Percentiles rank a stretch among this genome's conserved stretches.
These are phyloP conservation scores for Trebouxia sp. DNA, from an alignment of 139 green algal genomes.

Conservation along the genomic window DNA sequence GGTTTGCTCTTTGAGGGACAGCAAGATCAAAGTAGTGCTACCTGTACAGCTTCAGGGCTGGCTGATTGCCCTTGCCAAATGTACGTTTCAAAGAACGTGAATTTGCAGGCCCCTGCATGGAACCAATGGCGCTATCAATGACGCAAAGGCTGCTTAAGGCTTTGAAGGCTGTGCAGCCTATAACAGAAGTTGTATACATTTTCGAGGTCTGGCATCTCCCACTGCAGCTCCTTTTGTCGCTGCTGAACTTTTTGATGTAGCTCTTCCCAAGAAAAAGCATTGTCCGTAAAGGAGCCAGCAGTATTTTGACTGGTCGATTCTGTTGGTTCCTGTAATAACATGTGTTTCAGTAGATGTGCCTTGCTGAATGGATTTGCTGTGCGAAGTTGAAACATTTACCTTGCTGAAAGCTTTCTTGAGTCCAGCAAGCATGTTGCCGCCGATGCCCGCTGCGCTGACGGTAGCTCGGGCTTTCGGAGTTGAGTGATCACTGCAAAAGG, in stretches of 20 bases:
- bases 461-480: background rate
- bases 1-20: background rate
- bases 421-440: slow-evolving; percentile 1
- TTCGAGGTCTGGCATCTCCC: slow-evolving; percentile 35
- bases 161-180: background rate
- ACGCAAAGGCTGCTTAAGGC: slow-evolving; percentile 31
- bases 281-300: slow-evolving; percentile 60
- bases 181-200: slow-evolving; percentile 32
- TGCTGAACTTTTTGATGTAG: slow-evolving; percentile 55
- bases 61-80: slow-evolving; percentile 63
- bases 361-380: too few species aligned
- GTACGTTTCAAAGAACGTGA: slow-evolving; percentile 64
- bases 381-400: background rate
- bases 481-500: slow-evolving; percentile 7
- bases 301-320: background rate
- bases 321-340: background rate
- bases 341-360: background rate
- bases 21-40: slow-evolving; percentile 5
- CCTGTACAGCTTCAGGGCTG: slow-evolving; percentile 69
- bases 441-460: background rate
- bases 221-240: slow-evolving; percentile 32
- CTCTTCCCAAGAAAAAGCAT: slow-evolving; percentile 64
- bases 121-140: slow-evolving; percentile 10
- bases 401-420: slow-evolving; percentile 23
- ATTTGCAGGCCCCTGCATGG: slow-evolving; percentile 65